Evolutionary conservation across 345 rosid genomes (phyloP).

Genomic region (Eucalyptus cloeziana): DNA sequence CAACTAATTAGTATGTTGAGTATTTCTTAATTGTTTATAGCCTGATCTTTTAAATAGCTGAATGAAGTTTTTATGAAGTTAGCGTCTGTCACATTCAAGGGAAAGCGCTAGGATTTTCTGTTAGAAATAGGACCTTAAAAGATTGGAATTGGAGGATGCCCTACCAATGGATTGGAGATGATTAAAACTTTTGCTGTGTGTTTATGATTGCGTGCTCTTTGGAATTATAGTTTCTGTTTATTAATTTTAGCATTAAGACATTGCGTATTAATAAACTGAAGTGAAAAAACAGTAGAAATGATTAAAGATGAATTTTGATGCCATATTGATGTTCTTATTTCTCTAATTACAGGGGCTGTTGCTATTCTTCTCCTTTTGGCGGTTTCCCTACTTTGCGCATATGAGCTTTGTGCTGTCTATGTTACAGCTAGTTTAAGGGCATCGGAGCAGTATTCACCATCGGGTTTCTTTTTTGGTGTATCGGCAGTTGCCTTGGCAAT

Average conservation of each 20-base stretch:
- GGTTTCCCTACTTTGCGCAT: conserved; percentile 89
- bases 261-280: background rate
- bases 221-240: background rate
- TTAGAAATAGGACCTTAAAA: background rate
- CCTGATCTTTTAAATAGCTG: background rate
- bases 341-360: conserved; percentile 62
- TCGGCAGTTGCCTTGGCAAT: conserved; percentile 96
- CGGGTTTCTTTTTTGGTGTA: conserved; percentile 98
- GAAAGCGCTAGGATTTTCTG: background rate
- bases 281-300: background rate
- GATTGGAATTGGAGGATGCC: background rate
- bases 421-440: conserved; percentile 84
- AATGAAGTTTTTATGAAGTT: background rate
- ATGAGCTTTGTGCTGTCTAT: conserved; percentile 96
- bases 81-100: background rate
- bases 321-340: conserved; percentile 3
- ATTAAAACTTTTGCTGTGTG: background rate
- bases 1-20: background rate
- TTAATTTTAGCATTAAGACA: background rate
- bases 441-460: conserved; percentile 87
- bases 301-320: background rate
- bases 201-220: background rate
- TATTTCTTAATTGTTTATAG: background rate
- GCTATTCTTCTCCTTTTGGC: conserved; percentile 96
- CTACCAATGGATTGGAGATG: background rate